phyloP scores from a whole-genome alignment of 106 monocot genomes.

The Hemerocallis citrina region DNA sequence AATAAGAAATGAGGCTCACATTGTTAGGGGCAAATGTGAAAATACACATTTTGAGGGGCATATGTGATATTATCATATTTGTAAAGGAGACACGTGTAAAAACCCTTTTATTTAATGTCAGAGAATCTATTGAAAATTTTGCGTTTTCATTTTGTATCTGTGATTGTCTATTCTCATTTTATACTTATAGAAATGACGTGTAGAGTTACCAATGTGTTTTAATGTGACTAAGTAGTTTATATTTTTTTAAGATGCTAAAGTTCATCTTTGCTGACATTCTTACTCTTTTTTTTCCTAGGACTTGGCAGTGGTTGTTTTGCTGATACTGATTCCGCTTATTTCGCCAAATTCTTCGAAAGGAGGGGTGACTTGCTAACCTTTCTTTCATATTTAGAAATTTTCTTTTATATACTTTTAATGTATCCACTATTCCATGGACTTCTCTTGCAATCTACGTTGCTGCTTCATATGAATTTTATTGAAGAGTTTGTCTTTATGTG shows the following conservation, averaged over 20 bases:
- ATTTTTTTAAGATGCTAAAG: background rate
- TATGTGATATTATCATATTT: too few species aligned
- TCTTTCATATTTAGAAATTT: background rate
- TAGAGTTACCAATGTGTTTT: too few species aligned
- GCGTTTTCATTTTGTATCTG: background rate
- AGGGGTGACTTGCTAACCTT: constrained; percentile 59
- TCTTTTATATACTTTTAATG: too few species aligned
- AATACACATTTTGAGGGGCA: too few species aligned
- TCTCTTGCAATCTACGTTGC: background rate
- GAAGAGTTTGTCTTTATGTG: background rate
- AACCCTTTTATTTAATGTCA: background rate
- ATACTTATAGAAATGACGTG: too few species aligned
- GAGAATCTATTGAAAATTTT: background rate
- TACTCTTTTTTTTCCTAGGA: constrained; percentile 36
- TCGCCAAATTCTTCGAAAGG: constrained; percentile 99
- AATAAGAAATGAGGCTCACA: too few species aligned
- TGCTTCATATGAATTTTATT: background rate
- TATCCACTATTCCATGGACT: background rate
- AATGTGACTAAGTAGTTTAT: too few species aligned
- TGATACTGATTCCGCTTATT: constrained; percentile 96
- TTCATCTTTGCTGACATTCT: background rate
- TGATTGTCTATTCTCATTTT: too few species aligned
- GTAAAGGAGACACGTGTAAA: too few species aligned
- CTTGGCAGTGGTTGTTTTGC: constrained; percentile 90
- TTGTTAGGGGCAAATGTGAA: too few species aligned